Evolutionary conservation across 2,329 filamentous ascomycete genomes (phyloP).

Genomic region (Ophiocordyceps robertsii): DNA sequence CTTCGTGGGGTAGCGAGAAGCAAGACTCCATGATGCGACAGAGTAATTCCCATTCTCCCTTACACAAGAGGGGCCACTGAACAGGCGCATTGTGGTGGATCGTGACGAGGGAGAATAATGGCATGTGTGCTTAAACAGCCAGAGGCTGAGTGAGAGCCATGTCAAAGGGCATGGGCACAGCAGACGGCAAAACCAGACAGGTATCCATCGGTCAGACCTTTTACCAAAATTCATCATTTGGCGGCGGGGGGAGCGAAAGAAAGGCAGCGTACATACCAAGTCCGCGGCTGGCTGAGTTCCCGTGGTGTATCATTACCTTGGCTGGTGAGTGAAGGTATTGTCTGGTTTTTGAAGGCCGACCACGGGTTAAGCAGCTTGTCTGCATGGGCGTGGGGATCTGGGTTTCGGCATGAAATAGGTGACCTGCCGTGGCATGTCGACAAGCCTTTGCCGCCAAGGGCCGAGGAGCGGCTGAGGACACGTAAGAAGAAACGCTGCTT

Average conservation of each 20-base stretch:
- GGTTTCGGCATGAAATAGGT: no score
- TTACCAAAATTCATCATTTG: conserved; percentile 49
- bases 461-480: no score
- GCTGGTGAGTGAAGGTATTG: no score
- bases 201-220: conserved; percentile 45
- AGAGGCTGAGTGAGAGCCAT: background rate
- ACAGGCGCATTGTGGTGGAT: background rate
- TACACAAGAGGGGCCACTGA: conserved; percentile 1
- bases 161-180: conserved; percentile 3
- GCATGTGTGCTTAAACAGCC: background rate
- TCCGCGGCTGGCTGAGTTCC: no score
- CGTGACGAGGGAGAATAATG: background rate
- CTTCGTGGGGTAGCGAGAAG: conserved; percentile 29
- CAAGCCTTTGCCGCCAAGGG: no score
- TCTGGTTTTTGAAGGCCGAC: no score
- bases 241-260: conserved; percentile 7
- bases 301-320: no score
- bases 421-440: no score
- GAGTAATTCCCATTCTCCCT: background rate
- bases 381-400: no score
- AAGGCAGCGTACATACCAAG: background rate
- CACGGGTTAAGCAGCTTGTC: no score
- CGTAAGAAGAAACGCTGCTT: no score
- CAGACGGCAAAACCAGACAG: conserved; percentile 29
- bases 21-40: conserved; percentile 39